Evolutionary conservation across 768 basidiomycete genomes (phyloP), one percentile per base, ranked within the genome.

Genomic region (Pisolithus orientalis): DNA sequence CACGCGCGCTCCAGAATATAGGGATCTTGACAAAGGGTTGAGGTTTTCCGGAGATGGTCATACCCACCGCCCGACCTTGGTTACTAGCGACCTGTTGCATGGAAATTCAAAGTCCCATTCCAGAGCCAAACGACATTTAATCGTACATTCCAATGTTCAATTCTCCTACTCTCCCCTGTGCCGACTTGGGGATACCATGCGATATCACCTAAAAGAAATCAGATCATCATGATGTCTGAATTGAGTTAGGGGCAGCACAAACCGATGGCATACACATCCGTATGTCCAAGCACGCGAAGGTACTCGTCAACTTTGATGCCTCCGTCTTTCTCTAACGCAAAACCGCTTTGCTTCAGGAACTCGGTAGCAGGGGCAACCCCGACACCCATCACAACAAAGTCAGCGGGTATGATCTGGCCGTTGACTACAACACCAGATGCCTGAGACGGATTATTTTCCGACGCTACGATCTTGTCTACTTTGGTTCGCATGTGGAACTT

Each of bases 1-100:
- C 62, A 88, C 87, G 87, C 21, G 90, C 87, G 63, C 88, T 90
- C 93, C 93, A 94, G 72, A 94, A 94, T 37, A 92, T 71, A 0
- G 91, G 90, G 10, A 89, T 72, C 70, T 92, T 93, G 44, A 75
- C 75, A 67, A 86, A 92, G 11, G 84, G 80, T 55, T 82, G 79
- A 31, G 72, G 73, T 52, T 69, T 75, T 45, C 75, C 84, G 49
- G 85, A 76, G 57, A 95, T 90, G 8, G 78, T 84, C 64, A 82
- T 80, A 0, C 87, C 93, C n/a, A 87, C 85, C 14, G 85, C 82
- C 47, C 91, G 80, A 2, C 91, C 93, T 53, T 87, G 86, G 66
- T 94, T 94, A 44, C 83, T 83, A 14, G 92, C 91, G 52, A 93
- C 85, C 83, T 86, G 43, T 27, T 2, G 43, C 46, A 32, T 44